Base-by-base conservation (phyloP, 108 stramenopile species). In the Phaeodactylum tricornutum region DNA sequence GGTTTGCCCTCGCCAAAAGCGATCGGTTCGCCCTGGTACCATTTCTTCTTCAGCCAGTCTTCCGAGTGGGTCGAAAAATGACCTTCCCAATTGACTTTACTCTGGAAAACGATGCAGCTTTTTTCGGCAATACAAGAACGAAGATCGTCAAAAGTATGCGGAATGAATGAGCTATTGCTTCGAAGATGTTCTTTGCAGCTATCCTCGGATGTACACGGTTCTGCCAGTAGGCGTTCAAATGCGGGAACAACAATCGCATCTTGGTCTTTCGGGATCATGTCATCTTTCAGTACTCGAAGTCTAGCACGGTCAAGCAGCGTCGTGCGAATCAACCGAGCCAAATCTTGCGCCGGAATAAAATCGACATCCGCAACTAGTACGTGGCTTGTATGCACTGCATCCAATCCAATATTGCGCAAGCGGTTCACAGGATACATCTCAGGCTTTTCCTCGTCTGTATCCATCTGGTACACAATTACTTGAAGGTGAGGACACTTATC, bases 301-400 rank as follows among this genome's bases (percentile, higher is more conserved):
- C n/a, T n/a, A 12, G 33, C 33, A 12, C 12, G 33, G 33, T 34
- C 33, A 8, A 34, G 33, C 23, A 12, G 21, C 6, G 27, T 26
- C 30, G 2, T 9, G 14, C 29, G 32, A 32, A 35, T 43, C 2
- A 35, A 24, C 7, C 48, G n/a, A 19, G 69, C 35, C 54, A 92
- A 58, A 57, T 67, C 66, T 15, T 50, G 34, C 2, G 84, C 84
- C 2, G 95, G 95, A 27, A 93, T 67, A 30, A 94, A 76, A 57
- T 96, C 95, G 15, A 93, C 75, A 75, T 96, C 95, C 27, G 71
- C 68, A 22, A 90, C 66, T 11, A 96, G 55, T 26, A 93, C 72
- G 57, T 96, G 93, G 29, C 80, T 84, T 11, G 95, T 94, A 23
- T 44, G 47, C 6, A 93, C 91, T 2, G 52, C 55, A 37, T 77